Evolutionary conservation across 345 rosid species (phyloP).

Genomic region (Turritis glabra): DNA sequence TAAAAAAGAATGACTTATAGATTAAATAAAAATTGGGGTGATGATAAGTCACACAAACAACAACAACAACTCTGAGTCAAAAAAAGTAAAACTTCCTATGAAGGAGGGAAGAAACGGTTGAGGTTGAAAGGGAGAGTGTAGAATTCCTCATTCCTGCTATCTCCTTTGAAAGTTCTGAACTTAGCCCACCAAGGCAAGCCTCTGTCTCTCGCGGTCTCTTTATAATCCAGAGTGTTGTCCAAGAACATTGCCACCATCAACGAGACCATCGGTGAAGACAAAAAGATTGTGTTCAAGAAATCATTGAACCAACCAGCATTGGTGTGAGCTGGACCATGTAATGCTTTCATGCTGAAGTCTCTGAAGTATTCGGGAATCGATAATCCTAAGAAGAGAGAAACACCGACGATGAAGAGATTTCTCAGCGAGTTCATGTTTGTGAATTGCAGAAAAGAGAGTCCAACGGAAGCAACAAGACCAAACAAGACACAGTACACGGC

Average conservation of each 20-base stretch:
- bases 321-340: slow-evolving; percentile 92
- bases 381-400: slow-evolving; percentile 84
- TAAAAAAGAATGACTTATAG: slow-evolving; percentile 17
- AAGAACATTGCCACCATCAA: slow-evolving; percentile 74
- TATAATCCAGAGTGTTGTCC: slow-evolving; percentile 90
- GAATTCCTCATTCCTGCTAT: slow-evolving; percentile 86
- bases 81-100: slow-evolving; percentile 35
- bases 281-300: slow-evolving; percentile 92
- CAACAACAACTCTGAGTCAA: background rate
- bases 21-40: slow-evolving; percentile 28
- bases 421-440: slow-evolving; percentile 99
- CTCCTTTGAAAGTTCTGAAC: slow-evolving; percentile 85
- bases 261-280: slow-evolving; percentile 86
- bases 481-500: slow-evolving; percentile 88
- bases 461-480: slow-evolving; percentile 95
- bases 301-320: slow-evolving; percentile 97
- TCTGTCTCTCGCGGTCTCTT: slow-evolving; percentile 80
- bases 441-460: slow-evolving; percentile 92
- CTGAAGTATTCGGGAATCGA: slow-evolving; percentile 90
- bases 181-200: slow-evolving; percentile 99
- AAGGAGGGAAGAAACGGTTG: slow-evolving; percentile 95
- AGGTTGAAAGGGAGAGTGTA: slow-evolving; percentile 96
- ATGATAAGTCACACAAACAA: slow-evolving; percentile 28
- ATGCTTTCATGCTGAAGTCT: slow-evolving; percentile 73
- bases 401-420: slow-evolving; percentile 83